These are phyloP conservation scores for Cryptococcus deneoformans DNA, from an alignment of 1,284 basidiomycete genomes.

Conservation along the genomic window DNA sequence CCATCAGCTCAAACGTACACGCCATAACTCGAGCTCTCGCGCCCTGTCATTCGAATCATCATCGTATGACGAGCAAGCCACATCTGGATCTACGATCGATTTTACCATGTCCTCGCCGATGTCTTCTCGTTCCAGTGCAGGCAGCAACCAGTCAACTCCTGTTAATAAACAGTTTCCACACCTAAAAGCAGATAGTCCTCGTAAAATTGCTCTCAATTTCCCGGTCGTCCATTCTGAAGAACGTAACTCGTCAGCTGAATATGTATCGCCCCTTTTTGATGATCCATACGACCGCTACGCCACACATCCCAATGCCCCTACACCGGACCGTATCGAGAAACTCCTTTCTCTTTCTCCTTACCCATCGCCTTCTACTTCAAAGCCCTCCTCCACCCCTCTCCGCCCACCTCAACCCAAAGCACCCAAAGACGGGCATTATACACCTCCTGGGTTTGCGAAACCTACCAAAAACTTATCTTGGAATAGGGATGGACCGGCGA, in stretches of 20 bases:
- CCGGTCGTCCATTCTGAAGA: too few relatives aligned
- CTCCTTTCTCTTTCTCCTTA: background rate
- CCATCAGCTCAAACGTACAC: background rate
- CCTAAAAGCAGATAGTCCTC: background rate
- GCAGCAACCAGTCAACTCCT: background rate
- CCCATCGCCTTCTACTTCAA: background rate
- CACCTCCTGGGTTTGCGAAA: constrained; percentile 23
- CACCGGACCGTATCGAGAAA: background rate
- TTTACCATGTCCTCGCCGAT: background rate
- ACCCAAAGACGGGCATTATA: constrained; percentile 12
- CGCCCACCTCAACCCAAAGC: background rate
- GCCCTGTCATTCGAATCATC: background rate
- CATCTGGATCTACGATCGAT: background rate
- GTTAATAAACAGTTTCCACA: background rate
- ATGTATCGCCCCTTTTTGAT: constrained; percentile 16
- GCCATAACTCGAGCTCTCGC: background rate
- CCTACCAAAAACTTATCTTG: constrained; percentile 17
- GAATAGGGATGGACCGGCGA: constrained; percentile 32
- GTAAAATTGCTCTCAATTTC: background rate
- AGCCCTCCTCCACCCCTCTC: background rate
- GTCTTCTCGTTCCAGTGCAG: background rate
- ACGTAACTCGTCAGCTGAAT: constrained; percentile 4
- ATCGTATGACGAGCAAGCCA: background rate
- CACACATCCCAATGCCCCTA: constrained; percentile 24
- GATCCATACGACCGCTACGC: constrained; percentile 28